phyloP scores from a whole-genome alignment of 2,329 filamentous ascomycete species.

The Calonectria pseudoreteaudii region DNA sequence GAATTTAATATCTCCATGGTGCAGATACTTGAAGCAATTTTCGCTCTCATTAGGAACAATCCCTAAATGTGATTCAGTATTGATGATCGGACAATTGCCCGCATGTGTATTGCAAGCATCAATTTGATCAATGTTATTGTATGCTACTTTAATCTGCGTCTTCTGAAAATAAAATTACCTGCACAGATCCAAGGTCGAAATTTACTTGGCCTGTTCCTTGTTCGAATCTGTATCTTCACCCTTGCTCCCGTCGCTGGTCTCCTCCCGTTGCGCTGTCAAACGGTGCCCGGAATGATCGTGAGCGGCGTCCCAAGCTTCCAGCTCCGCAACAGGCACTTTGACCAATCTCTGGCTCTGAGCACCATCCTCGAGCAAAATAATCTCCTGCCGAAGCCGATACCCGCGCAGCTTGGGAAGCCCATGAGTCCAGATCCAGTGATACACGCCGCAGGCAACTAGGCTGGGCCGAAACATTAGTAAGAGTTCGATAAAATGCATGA shows the following conservation, averaged over 20 bases:
- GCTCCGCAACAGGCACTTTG: constrained; percentile 63
- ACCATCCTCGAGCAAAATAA: constrained; percentile 60
- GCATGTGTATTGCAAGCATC: too few species aligned
- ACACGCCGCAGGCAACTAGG: constrained; percentile 63
- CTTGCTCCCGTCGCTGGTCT: not conserved
- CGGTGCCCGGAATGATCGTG: constrained; percentile 62
- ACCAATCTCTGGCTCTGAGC: constrained; percentile 60
- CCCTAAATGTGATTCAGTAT: not conserved
- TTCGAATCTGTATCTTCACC: constrained; percentile 21
- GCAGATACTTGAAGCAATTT: not conserved
- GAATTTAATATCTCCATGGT: too few species aligned
- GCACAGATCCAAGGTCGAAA: too few species aligned
- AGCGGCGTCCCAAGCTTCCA: constrained; percentile 67
- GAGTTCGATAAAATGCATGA: too few species aligned
- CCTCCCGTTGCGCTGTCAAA: not conserved
- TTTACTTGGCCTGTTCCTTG: constrained; percentile 13
- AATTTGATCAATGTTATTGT: not conserved
- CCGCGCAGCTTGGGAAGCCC: constrained; percentile 62
- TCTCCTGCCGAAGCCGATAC: constrained; percentile 68
- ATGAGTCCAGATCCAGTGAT: constrained; percentile 70
- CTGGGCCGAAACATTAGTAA: constrained; percentile 43
- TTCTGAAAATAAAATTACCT: not conserved
- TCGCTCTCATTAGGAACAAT: not conserved
- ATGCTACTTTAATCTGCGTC: not conserved
- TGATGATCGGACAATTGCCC: too few species aligned